Evolutionary conservation across 306 rosid genomes (phyloP), one percentile per base, ranked within the genome.

Genomic region (Crotalaria pallida): DNA sequence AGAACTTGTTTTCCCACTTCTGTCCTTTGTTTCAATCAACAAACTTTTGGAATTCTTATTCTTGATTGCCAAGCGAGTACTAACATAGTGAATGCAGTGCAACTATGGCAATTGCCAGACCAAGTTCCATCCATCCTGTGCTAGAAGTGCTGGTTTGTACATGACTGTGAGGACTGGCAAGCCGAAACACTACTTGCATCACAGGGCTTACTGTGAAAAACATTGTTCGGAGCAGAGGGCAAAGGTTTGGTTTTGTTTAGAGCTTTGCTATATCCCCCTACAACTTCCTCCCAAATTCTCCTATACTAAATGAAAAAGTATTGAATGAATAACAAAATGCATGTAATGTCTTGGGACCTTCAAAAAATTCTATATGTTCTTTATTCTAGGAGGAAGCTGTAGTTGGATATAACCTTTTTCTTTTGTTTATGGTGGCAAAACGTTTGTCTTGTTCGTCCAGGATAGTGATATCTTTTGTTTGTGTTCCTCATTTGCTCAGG

Each of bases 171-270:
- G 82, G 85, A 68, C 74, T 83, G 96, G 96, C 77, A 95, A 87
- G 85, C 74, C 70, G 6, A 6, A 29, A 4, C 4, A 29, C 4
- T 4, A 29, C 70, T 97, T 11, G 43, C 13, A 89, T 73, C 99
- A 91, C 83, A 95, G 84, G 80, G 96, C 96, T 71, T 95, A 91
- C 74, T 95, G 99, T 67, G 96, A 95, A 82, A 89, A 83, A 70
- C 99, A 95, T 73, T 84, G 99, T 66, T 69, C 79, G 45, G 99
- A 95, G 79, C 99, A 91, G 77, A 91, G 82, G 82, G 81, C 96
- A 19, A 95, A 95, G 99, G 99, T 93, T 66, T 71, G 58, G 17
- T 6, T 29, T 29, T 29, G 31, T 27, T n/a, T n/a, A n/a, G 34
- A 29, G 34, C 7, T 29, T 29, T 29, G 4, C 34, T 29, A 29